Conservation (phyloP, 2,329 filamentous ascomycete species). For the Nemania abortiva region DNA sequence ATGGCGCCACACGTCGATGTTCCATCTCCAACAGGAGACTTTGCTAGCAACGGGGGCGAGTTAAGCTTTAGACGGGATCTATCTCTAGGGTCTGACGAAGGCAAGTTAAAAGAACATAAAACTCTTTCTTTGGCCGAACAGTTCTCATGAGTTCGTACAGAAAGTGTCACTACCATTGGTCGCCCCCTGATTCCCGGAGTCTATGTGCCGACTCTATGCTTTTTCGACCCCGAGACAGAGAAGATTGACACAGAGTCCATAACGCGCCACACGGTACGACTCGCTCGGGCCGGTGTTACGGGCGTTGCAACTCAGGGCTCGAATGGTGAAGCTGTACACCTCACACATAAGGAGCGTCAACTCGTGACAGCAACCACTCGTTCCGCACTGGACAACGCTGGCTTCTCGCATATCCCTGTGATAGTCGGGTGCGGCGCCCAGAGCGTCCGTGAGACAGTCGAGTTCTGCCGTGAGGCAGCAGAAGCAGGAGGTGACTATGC, state of each 20-base stretch:
- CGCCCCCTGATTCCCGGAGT: constrained; percentile 65
- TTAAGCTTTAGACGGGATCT: constrained; percentile 9
- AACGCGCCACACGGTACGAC: constrained; percentile 71
- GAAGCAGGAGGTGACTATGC: constrained; percentile 79
- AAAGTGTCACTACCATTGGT: constrained; percentile 36
- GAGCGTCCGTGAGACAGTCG: constrained; percentile 78
- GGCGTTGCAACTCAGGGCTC: constrained; percentile 83
- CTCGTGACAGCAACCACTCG: constrained; percentile 77
- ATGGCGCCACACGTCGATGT: constrained; percentile 36
- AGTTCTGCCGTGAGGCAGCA: constrained; percentile 76
- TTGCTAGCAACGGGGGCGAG: neutral
- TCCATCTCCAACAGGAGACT: constrained; percentile 13
- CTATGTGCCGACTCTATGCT: constrained; percentile 80
- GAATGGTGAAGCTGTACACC: constrained; percentile 85
- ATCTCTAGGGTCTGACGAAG: neutral
- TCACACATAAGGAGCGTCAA: constrained; percentile 76
- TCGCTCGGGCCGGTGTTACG: constrained; percentile 79
- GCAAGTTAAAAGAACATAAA: neutral
- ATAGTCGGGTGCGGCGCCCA: constrained; percentile 82
- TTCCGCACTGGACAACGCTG: constrained; percentile 74
- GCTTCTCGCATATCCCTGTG: constrained; percentile 74
- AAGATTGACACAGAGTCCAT: constrained; percentile 74
- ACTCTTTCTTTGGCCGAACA: neutral
- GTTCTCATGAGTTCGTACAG: constrained; percentile 22
- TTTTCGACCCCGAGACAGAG: constrained; percentile 75